Base-by-base conservation (phyloP, 2,329 filamentous ascomycete genomes). In the Ophiostoma fasciatum region DNA sequence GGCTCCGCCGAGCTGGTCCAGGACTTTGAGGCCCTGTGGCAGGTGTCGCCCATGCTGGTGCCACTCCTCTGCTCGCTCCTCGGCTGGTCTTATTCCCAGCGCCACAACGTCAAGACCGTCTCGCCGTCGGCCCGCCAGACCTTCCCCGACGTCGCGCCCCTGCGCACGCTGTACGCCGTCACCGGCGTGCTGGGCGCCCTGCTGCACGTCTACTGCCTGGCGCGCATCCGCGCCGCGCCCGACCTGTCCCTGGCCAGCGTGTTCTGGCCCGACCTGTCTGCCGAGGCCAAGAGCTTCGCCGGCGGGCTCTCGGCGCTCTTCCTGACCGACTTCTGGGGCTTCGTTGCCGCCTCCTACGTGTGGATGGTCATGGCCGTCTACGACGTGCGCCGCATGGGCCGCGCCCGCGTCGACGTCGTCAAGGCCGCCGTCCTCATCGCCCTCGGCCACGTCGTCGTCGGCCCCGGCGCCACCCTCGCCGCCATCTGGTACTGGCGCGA, bases 11-110 rank as follows among this genome's bases (percentile, higher is more conserved):
- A 30, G 14, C n/a, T 27, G 4, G 33, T 38, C 25, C 43, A 45
- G 21, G 33, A 39, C 28, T 18, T 32, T 13, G 40, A 36, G 18
- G 36, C 39, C 3, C 25, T 47, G 15, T 47, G 43, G 43, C 42
- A 46, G 35, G 14, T 34, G 14, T 30, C 35, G 6, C 42, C 45
- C 12, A 22, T 46, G 30, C 32, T 43, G 7, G 40, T 45, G 2
- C 32, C 36, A 2, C 18, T 36, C 9, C 28, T 42, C 2, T 20
- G 11, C 27, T 27, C 28, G n/a, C 13, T 36, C 4, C 31, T 42
- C 3, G 38, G 40, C 27, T 40, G 32, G 31, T 10, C 0, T 1
- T 36, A 33, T 22, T 5, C 23, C 22, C 13, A 29, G 17, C 7
- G 15, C 18, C 14, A 26, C 35, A 19, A 20, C 5, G 13, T 9